Evolutionary conservation across 2,329 filamentous ascomycete genomes (phyloP).

Genomic region (Colletotrichum tabaci): DNA sequence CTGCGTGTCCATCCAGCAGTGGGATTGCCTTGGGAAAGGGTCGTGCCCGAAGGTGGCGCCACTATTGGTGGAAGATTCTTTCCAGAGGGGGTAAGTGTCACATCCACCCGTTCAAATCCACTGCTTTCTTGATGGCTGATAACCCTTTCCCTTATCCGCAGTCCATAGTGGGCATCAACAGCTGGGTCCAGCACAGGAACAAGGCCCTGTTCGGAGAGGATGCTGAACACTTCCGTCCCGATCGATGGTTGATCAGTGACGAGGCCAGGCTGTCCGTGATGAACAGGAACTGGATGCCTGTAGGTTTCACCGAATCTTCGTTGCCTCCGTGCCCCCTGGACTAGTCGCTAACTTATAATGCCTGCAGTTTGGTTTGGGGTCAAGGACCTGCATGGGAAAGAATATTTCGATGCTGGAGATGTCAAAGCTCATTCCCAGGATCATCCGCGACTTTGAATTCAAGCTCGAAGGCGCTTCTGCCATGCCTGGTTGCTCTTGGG

Average conservation of each 20-base stretch:
- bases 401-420: conserved; percentile 62
- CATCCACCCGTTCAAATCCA: neutral
- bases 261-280: conserved; percentile 47
- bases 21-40: conserved; percentile 64
- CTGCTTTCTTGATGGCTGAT: neutral
- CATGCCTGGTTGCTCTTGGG: conserved; percentile 46
- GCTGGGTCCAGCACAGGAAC: conserved; percentile 54
- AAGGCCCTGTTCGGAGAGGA: conserved; percentile 51
- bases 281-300: conserved; percentile 49
- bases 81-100: conserved; percentile 47
- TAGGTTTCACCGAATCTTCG: conserved; percentile 36
- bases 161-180: conserved; percentile 54
- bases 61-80: conserved; percentile 54
- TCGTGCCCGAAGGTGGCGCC: conserved; percentile 61
- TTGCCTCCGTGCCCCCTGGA: fast-evolving
- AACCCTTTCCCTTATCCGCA: conserved; percentile 3
- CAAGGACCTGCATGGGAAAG: conserved; percentile 60
- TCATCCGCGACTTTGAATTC: conserved; percentile 54
- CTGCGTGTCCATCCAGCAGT: conserved; percentile 65
- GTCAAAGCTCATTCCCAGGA: conserved; percentile 57
- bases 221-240: conserved; percentile 55
- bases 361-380: conserved; percentile 57
- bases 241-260: conserved; percentile 57
- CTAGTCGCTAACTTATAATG: neutral
- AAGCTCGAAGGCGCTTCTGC: conserved; percentile 43